These are phyloP conservation scores for Nematodospora valgi DNA, from an alignment of 805 yeast genomes.

Conservation along the genomic window DNA sequence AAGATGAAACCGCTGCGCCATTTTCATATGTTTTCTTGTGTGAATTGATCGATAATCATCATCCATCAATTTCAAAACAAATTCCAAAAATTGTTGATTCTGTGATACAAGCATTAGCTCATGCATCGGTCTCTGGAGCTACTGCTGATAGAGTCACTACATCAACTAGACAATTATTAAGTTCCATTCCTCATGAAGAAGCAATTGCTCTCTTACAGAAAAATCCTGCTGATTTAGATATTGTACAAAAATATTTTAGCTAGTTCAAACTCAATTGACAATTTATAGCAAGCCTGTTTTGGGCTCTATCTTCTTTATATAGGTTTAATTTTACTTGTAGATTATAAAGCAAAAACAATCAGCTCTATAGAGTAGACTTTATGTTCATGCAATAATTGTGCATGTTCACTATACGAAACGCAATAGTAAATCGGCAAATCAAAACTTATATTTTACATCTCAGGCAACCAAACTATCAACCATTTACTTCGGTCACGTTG, in stretches of 20 bases:
- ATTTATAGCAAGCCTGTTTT: too few species aligned
- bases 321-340: too few species aligned
- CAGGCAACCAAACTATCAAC: too few species aligned
- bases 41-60: conserved; percentile 65
- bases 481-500: too few species aligned
- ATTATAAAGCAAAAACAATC: too few species aligned
- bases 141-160: conserved; percentile 64
- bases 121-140: conserved; percentile 63
- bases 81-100: conserved; percentile 61
- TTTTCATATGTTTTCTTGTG: conserved; percentile 74
- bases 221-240: conserved; percentile 53
- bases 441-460: too few species aligned
- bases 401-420: too few species aligned
- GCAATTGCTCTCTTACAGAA: conserved; percentile 62
- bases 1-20: conserved; percentile 87
- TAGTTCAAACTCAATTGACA: neutral
- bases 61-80: conserved; percentile 50
- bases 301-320: too few species aligned
- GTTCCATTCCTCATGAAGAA: conserved; percentile 63
- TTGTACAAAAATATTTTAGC: conserved; percentile 55
- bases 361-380: too few species aligned
- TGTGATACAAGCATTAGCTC: conserved; percentile 72
- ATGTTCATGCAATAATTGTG: too few species aligned
- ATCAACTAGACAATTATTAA: conserved; percentile 61
- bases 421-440: too few species aligned